Conservation (phyloP, 805 yeast genomes). For the Suhomyces sp. region DNA sequence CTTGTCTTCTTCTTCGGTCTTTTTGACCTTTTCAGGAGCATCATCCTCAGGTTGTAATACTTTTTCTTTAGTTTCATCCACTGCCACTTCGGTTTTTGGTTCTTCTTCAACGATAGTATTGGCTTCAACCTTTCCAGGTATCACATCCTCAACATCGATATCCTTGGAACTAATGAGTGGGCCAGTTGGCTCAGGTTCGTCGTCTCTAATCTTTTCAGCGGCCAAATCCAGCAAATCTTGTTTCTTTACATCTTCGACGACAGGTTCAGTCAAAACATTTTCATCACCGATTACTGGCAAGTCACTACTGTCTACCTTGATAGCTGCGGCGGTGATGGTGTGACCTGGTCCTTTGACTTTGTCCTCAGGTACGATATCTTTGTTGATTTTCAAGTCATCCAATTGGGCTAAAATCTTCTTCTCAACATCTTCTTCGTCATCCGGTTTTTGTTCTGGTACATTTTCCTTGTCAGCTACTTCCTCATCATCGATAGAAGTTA, state of each 20-base stretch:
- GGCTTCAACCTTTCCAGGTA: not conserved
- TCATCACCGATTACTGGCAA: constrained; percentile 5
- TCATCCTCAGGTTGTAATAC: not conserved
- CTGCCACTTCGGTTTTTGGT: not conserved
- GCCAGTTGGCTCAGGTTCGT: constrained; percentile 4
- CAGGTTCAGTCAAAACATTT: constrained; percentile 1
- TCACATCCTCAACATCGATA: not conserved
- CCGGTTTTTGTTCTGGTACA: not conserved
- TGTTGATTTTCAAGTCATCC: not conserved
- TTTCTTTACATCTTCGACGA: not conserved
- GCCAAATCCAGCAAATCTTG: constrained; percentile 3
- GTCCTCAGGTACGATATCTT: constrained; percentile 2
- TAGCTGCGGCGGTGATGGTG: constrained; percentile 3
- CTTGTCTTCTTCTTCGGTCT: constrained; percentile 7
- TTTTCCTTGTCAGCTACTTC: constrained; percentile 1
- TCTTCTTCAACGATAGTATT: constrained; percentile 1
- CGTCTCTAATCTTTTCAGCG: constrained; percentile 2
- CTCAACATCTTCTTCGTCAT: not conserved
- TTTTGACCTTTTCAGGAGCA: not conserved
- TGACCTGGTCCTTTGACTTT: constrained; percentile 3
- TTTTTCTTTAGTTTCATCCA: not conserved
- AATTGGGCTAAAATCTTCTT: constrained; percentile 3
- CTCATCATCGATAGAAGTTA: constrained; percentile 23
- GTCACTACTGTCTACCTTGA: not conserved
- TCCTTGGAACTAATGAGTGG: constrained; percentile 1